Percentiles rank a stretch among this genome's conserved stretches.
These are phyloP conservation scores for Geotrichum carabidarum DNA, from an alignment of 1,139 yeast genomes.

Conservation along the genomic window DNA sequence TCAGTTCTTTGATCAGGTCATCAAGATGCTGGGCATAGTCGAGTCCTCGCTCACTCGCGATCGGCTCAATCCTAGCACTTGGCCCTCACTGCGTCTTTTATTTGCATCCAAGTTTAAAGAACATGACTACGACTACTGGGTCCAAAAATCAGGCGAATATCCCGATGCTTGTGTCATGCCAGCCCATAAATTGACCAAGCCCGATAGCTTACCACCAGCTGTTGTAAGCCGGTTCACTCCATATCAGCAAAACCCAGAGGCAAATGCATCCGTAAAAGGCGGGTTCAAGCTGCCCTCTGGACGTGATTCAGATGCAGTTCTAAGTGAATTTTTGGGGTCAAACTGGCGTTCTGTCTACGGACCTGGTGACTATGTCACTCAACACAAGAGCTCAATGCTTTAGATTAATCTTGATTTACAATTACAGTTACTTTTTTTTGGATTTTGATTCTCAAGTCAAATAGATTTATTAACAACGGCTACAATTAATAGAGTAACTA, in stretches of 20 bases:
- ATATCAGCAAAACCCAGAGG: not conserved
- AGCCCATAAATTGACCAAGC: slow-evolving; percentile 17
- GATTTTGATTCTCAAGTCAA: not conserved
- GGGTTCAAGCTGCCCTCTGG: slow-evolving; percentile 3
- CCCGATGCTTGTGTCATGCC: slow-evolving; percentile 24
- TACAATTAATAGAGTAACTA: not conserved
- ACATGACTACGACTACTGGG: slow-evolving; percentile 20
- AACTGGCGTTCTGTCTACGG: slow-evolving; percentile 6
- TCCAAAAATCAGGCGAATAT: slow-evolving; percentile 11
- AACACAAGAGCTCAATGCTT: not conserved
- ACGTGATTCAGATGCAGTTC: not conserved
- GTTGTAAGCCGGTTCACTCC: slow-evolving; percentile 9
- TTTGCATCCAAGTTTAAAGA: slow-evolving; percentile 18
- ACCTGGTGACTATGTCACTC: not conserved
- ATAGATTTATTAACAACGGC: not conserved
- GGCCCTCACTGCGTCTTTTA: slow-evolving; percentile 19
- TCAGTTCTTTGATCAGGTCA: slow-evolving; percentile 22
- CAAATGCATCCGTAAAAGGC: not conserved
- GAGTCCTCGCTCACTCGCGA: slow-evolving; percentile 1
- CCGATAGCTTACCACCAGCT: slow-evolving; percentile 18
- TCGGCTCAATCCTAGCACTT: slow-evolving; percentile 18
- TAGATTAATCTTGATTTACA: not conserved
- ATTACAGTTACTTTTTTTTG: not conserved
- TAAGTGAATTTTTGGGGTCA: slow-evolving; percentile 7
- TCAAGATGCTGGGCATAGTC: slow-evolving; percentile 15